Evolutionary conservation across 148 eudicot genomes (phyloP).

Genomic region (Persicaria tinctoria): DNA sequence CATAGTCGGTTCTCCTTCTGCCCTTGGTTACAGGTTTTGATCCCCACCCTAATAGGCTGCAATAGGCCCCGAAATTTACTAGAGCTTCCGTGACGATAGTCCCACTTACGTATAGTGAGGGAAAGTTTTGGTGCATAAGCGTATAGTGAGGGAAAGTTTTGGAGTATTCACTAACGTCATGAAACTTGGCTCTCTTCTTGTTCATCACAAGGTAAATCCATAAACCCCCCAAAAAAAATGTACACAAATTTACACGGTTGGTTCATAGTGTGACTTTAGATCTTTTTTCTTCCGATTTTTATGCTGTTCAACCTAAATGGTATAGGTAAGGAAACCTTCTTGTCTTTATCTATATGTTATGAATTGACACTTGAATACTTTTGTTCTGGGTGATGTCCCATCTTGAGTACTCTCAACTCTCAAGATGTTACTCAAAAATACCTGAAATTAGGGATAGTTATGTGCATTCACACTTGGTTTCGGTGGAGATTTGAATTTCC

Average conservation of each 20-base stretch:
- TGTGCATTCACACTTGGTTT: too few relatives aligned
- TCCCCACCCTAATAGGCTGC: too few relatives aligned
- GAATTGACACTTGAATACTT: too few relatives aligned
- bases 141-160: conserved; percentile 6
- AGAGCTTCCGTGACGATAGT: background rate
- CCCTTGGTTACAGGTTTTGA: background rate
- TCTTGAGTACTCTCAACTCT: too few relatives aligned
- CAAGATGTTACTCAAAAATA: too few relatives aligned
- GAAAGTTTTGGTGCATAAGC: background rate
- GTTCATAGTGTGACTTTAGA: background rate
- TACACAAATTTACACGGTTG: background rate
- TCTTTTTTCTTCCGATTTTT: too few relatives aligned
- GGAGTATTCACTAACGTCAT: conserved; percentile 6
- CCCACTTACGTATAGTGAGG: conserved; percentile 5
- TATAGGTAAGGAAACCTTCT: too few relatives aligned
- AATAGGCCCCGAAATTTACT: background rate
- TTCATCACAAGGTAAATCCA: background rate
- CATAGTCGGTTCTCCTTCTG: background rate
- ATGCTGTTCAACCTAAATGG: too few relatives aligned
- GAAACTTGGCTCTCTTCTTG: background rate
- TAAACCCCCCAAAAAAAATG: background rate
- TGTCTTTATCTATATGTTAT: too few relatives aligned
- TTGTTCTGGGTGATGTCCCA: too few relatives aligned
- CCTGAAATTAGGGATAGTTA: too few relatives aligned
- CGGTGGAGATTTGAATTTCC: too few relatives aligned